Conservation (phyloP, 371 early-diverging fungal genomes). For the Lichtheimia ramosa region DNA sequence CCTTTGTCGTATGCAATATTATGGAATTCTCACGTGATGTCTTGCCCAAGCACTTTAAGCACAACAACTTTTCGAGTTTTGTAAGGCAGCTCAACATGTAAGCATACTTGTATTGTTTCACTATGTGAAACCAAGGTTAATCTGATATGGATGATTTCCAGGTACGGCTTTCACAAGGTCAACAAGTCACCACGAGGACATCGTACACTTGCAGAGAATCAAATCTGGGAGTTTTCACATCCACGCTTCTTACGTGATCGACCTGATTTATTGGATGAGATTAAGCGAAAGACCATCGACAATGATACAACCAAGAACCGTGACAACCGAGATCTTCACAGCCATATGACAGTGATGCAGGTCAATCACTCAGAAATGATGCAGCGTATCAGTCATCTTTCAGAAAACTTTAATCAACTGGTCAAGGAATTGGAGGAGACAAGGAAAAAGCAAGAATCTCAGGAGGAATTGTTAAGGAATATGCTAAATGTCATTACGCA, state of each 20-base stretch:
- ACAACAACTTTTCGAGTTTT: conserved; percentile 85
- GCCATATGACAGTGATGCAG: conserved; percentile 75
- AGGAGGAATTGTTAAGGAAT: conserved; percentile 64
- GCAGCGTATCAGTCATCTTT: conserved; percentile 69
- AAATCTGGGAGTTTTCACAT: conserved; percentile 65
- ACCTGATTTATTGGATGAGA: conserved; percentile 56
- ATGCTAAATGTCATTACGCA: conserved; percentile 61
- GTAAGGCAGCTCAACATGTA: conserved; percentile 89
- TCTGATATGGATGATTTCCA: conserved; percentile 11
- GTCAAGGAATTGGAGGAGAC: conserved; percentile 73
- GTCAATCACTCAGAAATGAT: conserved; percentile 72
- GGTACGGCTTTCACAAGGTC: conserved; percentile 73
- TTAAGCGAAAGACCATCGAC: conserved; percentile 72
- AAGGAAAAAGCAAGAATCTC: conserved; percentile 58
- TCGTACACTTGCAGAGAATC: conserved; percentile 76
- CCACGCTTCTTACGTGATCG: conserved; percentile 54
- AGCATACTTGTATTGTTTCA: conserved; percentile 26
- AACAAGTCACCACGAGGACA: conserved; percentile 76
- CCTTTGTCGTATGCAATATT: conserved; percentile 92
- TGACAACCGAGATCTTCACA: conserved; percentile 72
- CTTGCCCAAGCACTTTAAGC: conserved; percentile 80
- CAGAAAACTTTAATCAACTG: conserved; percentile 68
- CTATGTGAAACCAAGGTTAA: background rate
- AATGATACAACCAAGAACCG: conserved; percentile 68
- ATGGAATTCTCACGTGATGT: conserved; percentile 84